Base-by-base conservation (phyloP, 345 rosid species). In the Ceriops decandra region DNA sequence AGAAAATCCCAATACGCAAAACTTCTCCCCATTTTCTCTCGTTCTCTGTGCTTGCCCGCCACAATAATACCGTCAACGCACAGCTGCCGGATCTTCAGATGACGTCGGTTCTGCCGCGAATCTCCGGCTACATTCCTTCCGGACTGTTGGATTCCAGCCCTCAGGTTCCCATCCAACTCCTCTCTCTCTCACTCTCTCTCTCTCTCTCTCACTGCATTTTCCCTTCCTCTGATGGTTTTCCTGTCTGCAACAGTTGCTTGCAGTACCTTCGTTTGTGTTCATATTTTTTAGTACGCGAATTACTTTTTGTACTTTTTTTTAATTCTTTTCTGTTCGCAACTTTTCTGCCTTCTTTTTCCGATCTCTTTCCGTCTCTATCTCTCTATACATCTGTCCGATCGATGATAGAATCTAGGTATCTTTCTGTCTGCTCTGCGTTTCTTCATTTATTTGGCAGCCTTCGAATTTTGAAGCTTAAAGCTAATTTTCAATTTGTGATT, bases 121-220 rank as follows among this genome's bases (percentile, higher is more conserved):
- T 73, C 67, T 46, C 72, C 72, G 75, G 52, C 42, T 24, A 64
- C 77, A 36, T 67, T 64, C 62, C 32, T 42, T 42, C 68, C 59
- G 74, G 63, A 69, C 80, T 80, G 81, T 62, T 67, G 53, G 71
- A 7, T 74, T 20, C 72, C 62, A 56, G 54, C 65, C 33, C 7
- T 35, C 59, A 74, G 82, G 78, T 75, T 28, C 7, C 42, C 47
- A 21, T 24, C 20, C 28, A 17, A 6, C 20, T 33, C 6, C 19
- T 19, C 3, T 52, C 13, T 24, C 16, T 13, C 19, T 20, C 7
- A 19, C 53, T 5, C 53, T 15, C 19, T 22, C 22, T 57, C 8
- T 6, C 52, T 64, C 58, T 51, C n/a, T n/a, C 42, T 30, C 13
- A 22, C 24, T 52, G 13, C 10, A 2, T 20, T n/a, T 27, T 42